These are phyloP conservation scores for Saccharomyces hybrid DNA, from an alignment of 1,139 yeast species.

Conservation along the genomic window DNA sequence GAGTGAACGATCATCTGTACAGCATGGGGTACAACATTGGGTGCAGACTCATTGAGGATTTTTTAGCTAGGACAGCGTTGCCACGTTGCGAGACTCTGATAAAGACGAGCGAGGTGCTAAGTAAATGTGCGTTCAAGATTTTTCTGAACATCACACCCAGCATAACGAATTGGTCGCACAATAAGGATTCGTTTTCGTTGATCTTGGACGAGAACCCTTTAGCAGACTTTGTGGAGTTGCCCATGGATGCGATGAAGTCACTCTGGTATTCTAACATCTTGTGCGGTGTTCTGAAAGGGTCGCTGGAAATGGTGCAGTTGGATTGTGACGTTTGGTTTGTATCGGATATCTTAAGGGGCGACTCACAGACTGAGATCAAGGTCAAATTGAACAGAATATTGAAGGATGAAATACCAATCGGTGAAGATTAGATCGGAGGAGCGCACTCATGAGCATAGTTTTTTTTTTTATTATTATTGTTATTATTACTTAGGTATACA, in stretches of 20 bases:
- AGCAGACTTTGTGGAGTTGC: conserved; percentile 91
- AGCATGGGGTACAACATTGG: conserved; percentile 97
- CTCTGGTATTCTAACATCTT: conserved; percentile 89
- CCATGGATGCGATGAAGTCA: conserved; percentile 62
- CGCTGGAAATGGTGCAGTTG: conserved; percentile 91
- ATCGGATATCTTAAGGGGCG: conserved; percentile 77
- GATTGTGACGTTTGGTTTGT: conserved; percentile 81
- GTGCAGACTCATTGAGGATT: conserved; percentile 82
- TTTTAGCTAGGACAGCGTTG: conserved; percentile 76
- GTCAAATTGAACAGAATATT: conserved; percentile 64
- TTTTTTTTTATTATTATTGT: neutral
- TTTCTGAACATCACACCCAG: conserved; percentile 77
- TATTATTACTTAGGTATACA: neutral
- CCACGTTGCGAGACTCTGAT: conserved; percentile 73
- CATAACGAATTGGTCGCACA: conserved; percentile 70
- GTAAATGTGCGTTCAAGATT: conserved; percentile 84
- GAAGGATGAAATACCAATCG: conserved; percentile 95
- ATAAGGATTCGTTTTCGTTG: conserved; percentile 66
- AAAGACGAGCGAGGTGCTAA: conserved; percentile 81
- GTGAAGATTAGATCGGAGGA: conserved; percentile 57
- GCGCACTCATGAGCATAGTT: neutral
- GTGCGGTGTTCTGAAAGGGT: conserved; percentile 87
- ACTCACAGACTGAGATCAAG: conserved; percentile 69
- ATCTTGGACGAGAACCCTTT: conserved; percentile 80
- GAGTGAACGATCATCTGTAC: conserved; percentile 78